Evolutionary conservation across 192 early-diverging fungal species (phyloP), one percentile per base, ranked within the genome.

Genomic region (Diversispora epigaea): DNA sequence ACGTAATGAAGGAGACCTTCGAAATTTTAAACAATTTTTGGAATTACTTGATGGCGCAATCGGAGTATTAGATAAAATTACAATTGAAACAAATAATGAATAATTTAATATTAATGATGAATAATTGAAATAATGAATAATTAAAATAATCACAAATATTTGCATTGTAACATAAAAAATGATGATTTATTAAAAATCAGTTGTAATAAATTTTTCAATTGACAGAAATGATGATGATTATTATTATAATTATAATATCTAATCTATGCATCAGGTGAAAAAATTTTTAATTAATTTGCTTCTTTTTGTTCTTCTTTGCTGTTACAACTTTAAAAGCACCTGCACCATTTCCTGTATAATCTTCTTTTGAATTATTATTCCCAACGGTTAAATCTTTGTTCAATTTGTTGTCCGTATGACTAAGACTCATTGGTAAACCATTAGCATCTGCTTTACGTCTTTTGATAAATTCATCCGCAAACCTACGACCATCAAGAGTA

Each of bases 381-480:
- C 67, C 55, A 70, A 56, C 10, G 77, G 77, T 19, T 74, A 76
- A n/a, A 44, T 77, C 67, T 77, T 80, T 62, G 58, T 61, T 44
- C 40, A 39, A 50, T 76, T 73, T 49, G 41, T 73, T 76, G 4
- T 80, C 81, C 17, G 41, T 55, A 70, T 76, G 66, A 6, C 47
- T 39, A 47, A 57, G 19, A 67, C 54, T 50, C 69, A 72, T 79
- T 65, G 74, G 78, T 73, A 76, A 80, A 75, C 81, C 81, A 50
- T 75, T 61, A 19, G 82, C 77, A 77, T 94, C 92, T 14, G 84
- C 90, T 77, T 88, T 89, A 65, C 92, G 87, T 39, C 90, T 87
- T 72, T 87, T 89, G 60, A 90, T 85, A 80, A 93, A 94, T 76
- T 94, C 92, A 21, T 90, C 86, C 21, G 92, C 89, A 82, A 94